phyloP scores from a whole-genome alignment of 768 basidiomycete genomes.

The Suillus subaureus region DNA sequence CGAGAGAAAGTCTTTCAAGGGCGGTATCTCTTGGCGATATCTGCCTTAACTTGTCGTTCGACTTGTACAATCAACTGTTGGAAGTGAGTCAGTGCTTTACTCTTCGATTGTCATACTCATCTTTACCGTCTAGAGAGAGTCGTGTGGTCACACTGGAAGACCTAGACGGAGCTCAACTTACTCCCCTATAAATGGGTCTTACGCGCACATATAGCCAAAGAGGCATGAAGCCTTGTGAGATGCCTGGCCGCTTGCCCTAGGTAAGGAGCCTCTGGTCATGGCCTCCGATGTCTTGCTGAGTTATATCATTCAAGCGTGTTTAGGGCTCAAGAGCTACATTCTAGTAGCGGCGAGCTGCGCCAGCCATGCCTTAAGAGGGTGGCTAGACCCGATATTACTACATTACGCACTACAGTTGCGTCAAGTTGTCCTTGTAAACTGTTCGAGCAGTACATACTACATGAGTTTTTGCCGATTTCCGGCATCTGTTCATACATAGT shows the following conservation, averaged over 20 bases:
- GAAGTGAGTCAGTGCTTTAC: not conserved
- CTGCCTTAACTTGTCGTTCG: conserved; percentile 1
- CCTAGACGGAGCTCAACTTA: not conserved
- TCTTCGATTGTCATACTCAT: not conserved
- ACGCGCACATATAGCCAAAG: not conserved
- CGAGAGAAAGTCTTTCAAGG: conserved; percentile 2
- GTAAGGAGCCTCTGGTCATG: not conserved
- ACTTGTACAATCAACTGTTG: not conserved
- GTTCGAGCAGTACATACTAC: not conserved
- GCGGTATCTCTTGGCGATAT: conserved; percentile 5
- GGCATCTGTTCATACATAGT: conserved; percentile 7
- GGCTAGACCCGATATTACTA: not conserved
- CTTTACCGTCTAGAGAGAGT: not conserved
- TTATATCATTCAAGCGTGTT: not conserved
- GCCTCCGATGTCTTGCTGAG: not conserved
- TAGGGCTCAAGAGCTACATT: not conserved
- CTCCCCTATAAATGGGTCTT: not conserved
- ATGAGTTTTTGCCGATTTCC: not conserved
- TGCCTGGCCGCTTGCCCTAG: not conserved
- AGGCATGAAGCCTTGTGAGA: not conserved
- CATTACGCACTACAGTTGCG: not conserved
- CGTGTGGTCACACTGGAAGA: not conserved
- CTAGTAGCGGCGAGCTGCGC: not conserved
- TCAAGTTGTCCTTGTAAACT: conserved; percentile 8
- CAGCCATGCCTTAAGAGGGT: not conserved